phyloP scores from a whole-genome alignment of 106 monocot genomes.

The Amphibolis antarctica region DNA sequence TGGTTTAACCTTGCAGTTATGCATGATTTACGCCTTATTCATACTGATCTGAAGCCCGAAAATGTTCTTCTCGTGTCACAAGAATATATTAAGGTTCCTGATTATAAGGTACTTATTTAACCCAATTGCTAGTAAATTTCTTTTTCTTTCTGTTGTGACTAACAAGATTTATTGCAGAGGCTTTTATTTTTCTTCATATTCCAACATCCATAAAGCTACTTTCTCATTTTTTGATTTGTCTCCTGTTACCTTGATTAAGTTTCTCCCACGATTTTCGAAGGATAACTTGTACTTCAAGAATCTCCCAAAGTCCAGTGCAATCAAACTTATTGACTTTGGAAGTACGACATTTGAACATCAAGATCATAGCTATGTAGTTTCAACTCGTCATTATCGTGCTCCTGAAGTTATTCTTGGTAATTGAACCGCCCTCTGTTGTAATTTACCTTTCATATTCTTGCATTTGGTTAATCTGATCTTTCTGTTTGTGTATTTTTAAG shows the following conservation, averaged over 20 bases:
- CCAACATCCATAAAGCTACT: not conserved
- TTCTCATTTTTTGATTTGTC: not conserved
- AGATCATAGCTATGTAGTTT: slow-evolving; percentile 94
- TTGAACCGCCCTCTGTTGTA: not conserved
- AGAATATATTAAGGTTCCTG: slow-evolving; percentile 68
- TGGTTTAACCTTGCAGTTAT: slow-evolving; percentile 48
- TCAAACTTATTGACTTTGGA: slow-evolving; percentile 97
- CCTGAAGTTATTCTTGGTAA: slow-evolving; percentile 99
- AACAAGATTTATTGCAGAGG: not conserved
- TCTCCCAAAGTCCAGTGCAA: slow-evolving; percentile 80
- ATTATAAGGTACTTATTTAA: slow-evolving; percentile 46
- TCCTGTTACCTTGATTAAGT: slow-evolving; percentile 18
- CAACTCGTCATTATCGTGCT: slow-evolving; percentile 92
- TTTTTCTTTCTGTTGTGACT: not conserved
- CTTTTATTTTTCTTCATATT: not conserved
- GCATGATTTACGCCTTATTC: slow-evolving; percentile 89
- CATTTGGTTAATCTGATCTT: slow-evolving; percentile 4
- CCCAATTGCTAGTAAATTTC: not conserved
- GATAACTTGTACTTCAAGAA: slow-evolving; percentile 54
- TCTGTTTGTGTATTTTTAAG: slow-evolving; percentile 28
- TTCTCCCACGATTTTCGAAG: slow-evolving; percentile 34
- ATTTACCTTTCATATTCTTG: not conserved
- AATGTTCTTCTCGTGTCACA: slow-evolving; percentile 91
- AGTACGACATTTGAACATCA: slow-evolving; percentile 96
- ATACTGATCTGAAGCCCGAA: slow-evolving; percentile 97